phyloP scores from a whole-genome alignment of 108 stramenopile genomes.

The Cyclotella cryptica region DNA sequence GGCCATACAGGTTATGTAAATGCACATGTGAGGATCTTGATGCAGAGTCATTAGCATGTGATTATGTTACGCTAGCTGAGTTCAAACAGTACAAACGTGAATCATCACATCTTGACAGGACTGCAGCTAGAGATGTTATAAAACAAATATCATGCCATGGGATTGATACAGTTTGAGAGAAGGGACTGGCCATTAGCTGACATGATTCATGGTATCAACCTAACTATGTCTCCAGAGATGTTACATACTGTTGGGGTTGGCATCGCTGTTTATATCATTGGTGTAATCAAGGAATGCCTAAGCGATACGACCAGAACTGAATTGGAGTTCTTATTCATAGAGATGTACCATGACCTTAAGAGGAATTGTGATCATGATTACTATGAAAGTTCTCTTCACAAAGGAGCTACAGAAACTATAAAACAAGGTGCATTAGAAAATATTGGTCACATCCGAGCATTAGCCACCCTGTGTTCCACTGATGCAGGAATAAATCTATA shows the following conservation, averaged over 20 bases:
- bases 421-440: constrained; percentile 2
- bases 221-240: neutral
- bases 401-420: neutral
- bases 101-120: neutral
- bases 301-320: neutral
- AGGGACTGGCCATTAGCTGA: neutral
- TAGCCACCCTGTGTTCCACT: neutral
- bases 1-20: neutral
- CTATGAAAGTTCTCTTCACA: neutral
- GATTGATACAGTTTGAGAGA: constrained; percentile 7
- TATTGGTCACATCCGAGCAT: neutral
- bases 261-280: neutral
- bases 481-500: neutral
- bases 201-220: constrained; percentile 5
- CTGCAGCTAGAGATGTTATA: neutral
- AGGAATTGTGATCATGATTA: constrained; percentile 6
- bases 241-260: constrained; percentile 11
- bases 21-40: neutral
- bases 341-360: neutral
- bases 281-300: neutral
- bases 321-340: neutral
- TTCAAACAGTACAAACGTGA: neutral
- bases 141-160: constrained; percentile 1
- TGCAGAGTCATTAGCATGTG: neutral
- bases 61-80: neutral